Evolutionary conservation across 495 filamentous ascomycete species (phyloP), one percentile per base, ranked within the genome.

Genomic region (Penicillium herquei): DNA sequence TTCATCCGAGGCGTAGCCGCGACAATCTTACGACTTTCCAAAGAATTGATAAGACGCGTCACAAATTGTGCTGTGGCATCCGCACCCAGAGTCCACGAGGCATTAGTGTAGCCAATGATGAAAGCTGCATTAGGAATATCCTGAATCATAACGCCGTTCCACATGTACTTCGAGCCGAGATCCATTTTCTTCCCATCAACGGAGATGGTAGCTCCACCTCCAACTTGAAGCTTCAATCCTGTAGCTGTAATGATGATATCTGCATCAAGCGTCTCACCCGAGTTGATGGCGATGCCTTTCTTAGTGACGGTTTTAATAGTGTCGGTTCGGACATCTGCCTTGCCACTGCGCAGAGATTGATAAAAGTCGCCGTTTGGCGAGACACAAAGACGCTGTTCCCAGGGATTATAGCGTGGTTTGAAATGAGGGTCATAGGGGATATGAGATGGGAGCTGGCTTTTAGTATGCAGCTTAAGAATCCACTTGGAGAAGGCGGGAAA

Each of bases 191-290:
- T 53, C n/a, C 78, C 81, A 61, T 90, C 82, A 0, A 89, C 81
- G 3, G 62, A 62, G 12, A 87, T 49, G 0, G 58, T 49, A 4
- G 83, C 70, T 6, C 76, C 74, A 18, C 80, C 80, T 0, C 80
- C 78, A 8, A 89, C 64, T 16, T 70, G 69, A 40, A 90, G 62
- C 41, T 78, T 77, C 1, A 94, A 72, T 1, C 89, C 89, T 0
- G 89, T 94, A 0, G 89, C 88, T 0, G 87, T 88, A 56, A 92
- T 69, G 63, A 92, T 87, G 60, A 88, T 83, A 69, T 92, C 87
- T 0, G 86, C 82, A 1, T 83, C 74, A 3, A 92, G 62, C 0
- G 63, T 66, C 44, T 81, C 74, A 14, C 85, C 88, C 0, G 78
- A 79, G 31, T 75, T 66, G 17, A 90, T 78, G 14, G 67, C 56